Evolutionary conservation across 2,329 filamentous ascomycete genomes (phyloP), one percentile per base, ranked within the genome.

Genomic region (Colletotrichum australisinense): DNA sequence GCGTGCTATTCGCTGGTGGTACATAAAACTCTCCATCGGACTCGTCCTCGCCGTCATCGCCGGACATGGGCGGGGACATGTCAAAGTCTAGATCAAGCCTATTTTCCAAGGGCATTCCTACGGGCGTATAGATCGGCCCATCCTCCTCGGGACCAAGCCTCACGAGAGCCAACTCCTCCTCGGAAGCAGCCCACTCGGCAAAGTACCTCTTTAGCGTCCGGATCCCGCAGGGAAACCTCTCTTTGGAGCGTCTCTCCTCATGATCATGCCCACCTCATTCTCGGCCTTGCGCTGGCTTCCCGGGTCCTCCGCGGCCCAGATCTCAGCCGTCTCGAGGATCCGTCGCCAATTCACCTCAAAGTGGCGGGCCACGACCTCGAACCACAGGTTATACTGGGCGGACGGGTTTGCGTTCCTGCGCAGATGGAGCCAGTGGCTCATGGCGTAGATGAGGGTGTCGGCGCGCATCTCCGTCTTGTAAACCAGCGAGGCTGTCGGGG

Each of bases 381-480:
- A 32, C 69, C 69, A 72, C 24, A 16, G 5, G 16, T 14, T n/a
- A 4, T 1, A 2, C 14, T 12, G 22, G 11, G 35, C 19, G 35
- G 6, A 30, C 55, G 26, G 1, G n/a, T 38, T 2, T 32, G 12
- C 4, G 38, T 30, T 26, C 8, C 3, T 56, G n/a, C 74, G 76
- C 1, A 67, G 26, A 3, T 52, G 30, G 24, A 82, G 72, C 80
- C 80, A 82, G 24, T 75, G 52, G 0, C 77, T 5, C 65, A 83
- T 78, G 49, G 81, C 83, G 52, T 79, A 67, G 30, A 77, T 57
- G 22, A 82, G 52, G 0, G 81, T 83, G 65, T 63, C 56, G 2
- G 14, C 22, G 22, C 80, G 79, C 16, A 83, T 74, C 1, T 59
- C 38, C 7, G 69, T 60, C 65, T 82, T 84, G 75, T 84, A 84